These are phyloP conservation scores for Trametes maxima DNA, from an alignment of 768 basidiomycete genomes.

Conservation along the genomic window DNA sequence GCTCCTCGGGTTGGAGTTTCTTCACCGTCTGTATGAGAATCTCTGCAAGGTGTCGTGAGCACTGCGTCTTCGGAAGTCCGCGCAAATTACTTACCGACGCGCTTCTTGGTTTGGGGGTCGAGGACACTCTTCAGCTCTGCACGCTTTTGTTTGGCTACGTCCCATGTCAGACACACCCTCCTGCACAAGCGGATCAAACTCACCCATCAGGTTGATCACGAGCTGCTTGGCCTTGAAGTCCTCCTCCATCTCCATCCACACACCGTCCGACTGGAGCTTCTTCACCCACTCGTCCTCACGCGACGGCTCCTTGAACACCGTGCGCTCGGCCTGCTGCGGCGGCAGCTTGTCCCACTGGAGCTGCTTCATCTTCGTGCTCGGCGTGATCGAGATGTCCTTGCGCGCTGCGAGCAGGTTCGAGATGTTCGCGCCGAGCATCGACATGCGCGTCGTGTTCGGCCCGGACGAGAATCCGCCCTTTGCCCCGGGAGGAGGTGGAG, in stretches of 20 bases:
- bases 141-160: conserved; percentile 74
- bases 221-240: conserved; percentile 97
- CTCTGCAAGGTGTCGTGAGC: conserved; percentile 48
- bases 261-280: conserved; percentile 80
- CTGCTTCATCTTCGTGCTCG: conserved; percentile 94
- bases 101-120: conserved; percentile 89
- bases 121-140: conserved; percentile 92
- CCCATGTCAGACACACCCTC: background rate
- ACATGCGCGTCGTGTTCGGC: conserved; percentile 56
- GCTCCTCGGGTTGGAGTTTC: conserved; percentile 83
- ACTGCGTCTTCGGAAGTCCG: background rate
- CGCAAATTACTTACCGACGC: conserved; percentile 68
- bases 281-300: conserved; percentile 80
- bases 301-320: conserved; percentile 78
- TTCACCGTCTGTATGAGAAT: conserved; percentile 90
- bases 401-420: conserved; percentile 61
- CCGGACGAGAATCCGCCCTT: conserved; percentile 33
- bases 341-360: conserved; percentile 99
- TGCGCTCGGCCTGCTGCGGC: conserved; percentile 81
- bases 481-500: conserved; percentile 40
- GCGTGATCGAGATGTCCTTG: conserved; percentile 84
- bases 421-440: conserved; percentile 61
- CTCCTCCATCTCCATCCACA: conserved; percentile 97
- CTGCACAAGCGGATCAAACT: conserved; percentile 17
- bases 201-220: conserved; percentile 88